Conservation (phyloP, 345 rosid species). For the Cardamine resedifolia region DNA sequence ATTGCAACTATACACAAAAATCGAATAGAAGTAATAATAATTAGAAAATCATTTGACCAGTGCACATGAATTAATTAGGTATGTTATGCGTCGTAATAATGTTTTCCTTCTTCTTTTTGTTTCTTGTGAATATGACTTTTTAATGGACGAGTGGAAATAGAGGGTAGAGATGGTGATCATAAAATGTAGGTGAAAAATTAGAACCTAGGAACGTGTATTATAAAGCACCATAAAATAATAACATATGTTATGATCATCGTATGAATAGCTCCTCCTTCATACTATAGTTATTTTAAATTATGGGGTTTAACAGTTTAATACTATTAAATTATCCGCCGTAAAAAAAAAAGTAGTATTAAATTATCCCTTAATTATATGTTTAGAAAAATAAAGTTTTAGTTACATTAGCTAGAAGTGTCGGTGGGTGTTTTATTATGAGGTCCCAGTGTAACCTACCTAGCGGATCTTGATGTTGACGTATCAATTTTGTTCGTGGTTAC, state of each 20-base stretch:
- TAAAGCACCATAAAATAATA: neutral
- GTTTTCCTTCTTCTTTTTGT: neutral
- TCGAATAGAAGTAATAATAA: neutral
- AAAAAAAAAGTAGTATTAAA: no score
- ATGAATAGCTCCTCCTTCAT: neutral
- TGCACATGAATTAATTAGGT: conserved; percentile 1
- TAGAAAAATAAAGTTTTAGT: neutral
- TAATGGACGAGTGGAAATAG: neutral
- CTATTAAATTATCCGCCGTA: no score
- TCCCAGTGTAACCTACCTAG: conserved; percentile 30
- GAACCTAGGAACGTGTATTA: conserved; percentile 8
- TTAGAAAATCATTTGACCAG: conserved; percentile 16
- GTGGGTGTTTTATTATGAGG: conserved; percentile 50
- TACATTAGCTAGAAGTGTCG: conserved; percentile 50
- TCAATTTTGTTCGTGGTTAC: conserved; percentile 26
- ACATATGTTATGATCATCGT: neutral
- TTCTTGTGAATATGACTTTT: conserved; percentile 7
- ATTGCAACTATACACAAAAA: neutral
- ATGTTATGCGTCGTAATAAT: neutral
- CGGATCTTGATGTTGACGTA: conserved; percentile 33
- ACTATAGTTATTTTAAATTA: neutral
- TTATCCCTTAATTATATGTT: neutral
- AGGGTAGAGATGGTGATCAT: neutral
- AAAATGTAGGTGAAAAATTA: neutral
- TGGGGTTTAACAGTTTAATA: neutral